phyloP scores from a whole-genome alignment of 108 stramenopile species.

The Asterionellopsis glacialis region DNA sequence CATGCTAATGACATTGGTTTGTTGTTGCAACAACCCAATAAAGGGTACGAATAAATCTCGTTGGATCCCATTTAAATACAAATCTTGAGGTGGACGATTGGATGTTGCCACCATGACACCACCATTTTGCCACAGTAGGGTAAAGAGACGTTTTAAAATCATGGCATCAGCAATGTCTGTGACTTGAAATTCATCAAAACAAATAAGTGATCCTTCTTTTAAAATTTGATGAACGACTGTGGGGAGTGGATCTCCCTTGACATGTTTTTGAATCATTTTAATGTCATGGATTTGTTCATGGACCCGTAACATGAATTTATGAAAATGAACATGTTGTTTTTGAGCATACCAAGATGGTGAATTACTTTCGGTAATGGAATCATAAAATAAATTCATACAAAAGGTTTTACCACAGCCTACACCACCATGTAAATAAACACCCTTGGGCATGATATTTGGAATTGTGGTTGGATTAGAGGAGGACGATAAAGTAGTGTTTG shows the following conservation, averaged over 20 bases:
- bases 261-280: slow-evolving; percentile 28
- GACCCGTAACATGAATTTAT: slow-evolving; percentile 95
- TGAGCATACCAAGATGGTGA: slow-evolving; percentile 11
- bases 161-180: slow-evolving; percentile 90
- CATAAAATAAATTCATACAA: slow-evolving; percentile 93
- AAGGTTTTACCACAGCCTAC: slow-evolving; percentile 98
- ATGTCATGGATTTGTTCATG: slow-evolving; percentile 76
- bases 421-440: slow-evolving; percentile 88
- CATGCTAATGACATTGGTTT: slow-evolving; percentile 63
- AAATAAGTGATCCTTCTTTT: slow-evolving; percentile 50
- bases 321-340: slow-evolving; percentile 96
- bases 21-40: slow-evolving; percentile 78
- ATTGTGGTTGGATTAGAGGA: slow-evolving; percentile 10
- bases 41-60: slow-evolving; percentile 96
- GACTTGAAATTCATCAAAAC: slow-evolving; percentile 93
- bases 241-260: slow-evolving; percentile 37
- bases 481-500: background rate
- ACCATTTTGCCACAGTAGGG: slow-evolving; percentile 46
- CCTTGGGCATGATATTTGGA: slow-evolving; percentile 14
- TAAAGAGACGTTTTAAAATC: slow-evolving; percentile 75
- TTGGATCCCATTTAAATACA: slow-evolving; percentile 94
- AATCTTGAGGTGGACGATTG: slow-evolving; percentile 89
- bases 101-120: slow-evolving; percentile 88
- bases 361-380: slow-evolving; percentile 36
- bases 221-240: slow-evolving; percentile 51